A percentile compares a stretch with the other conserved stretches of the same genome.
phyloP scores from a whole-genome alignment of 2,329 filamentous ascomycete species.

The Scedosporium dehoogii region DNA sequence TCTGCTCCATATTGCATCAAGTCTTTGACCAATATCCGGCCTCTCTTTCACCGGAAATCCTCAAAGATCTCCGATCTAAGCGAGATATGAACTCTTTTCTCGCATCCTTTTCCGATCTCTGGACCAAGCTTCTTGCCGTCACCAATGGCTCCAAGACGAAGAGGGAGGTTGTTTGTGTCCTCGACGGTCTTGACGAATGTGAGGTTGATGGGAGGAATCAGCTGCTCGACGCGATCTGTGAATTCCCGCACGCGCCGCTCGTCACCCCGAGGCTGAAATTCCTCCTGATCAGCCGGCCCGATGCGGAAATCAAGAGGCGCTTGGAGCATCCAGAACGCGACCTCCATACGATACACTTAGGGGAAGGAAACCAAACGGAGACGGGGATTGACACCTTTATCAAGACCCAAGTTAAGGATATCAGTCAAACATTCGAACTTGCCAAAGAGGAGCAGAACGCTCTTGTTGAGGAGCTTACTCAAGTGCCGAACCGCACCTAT shows the following conservation, averaged over 20 bases:
- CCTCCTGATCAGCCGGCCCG: slow-evolving; percentile 22
- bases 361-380: slow-evolving; percentile 11
- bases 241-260: not conserved
- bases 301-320: slow-evolving; percentile 14
- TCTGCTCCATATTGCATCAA: slow-evolving; percentile 26
- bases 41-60: slow-evolving; percentile 14
- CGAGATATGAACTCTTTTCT: slow-evolving; percentile 9
- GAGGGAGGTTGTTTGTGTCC: slow-evolving; percentile 21
- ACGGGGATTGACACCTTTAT: slow-evolving; percentile 13
- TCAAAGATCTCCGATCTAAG: slow-evolving; percentile 8
- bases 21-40: slow-evolving; percentile 18
- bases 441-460: slow-evolving; percentile 7
- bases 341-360: slow-evolving; percentile 12
- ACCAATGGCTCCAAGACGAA: slow-evolving; percentile 7
- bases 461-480: not conserved
- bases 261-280: slow-evolving; percentile 21
- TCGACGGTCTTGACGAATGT: slow-evolving; percentile 33
- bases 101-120: slow-evolving; percentile 19
- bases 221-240: not conserved
- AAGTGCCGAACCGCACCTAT: slow-evolving; percentile 14
- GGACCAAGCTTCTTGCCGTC: slow-evolving; percentile 17
- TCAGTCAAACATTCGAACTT: slow-evolving; percentile 9
- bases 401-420: slow-evolving; percentile 3
- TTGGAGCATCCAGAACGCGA: not conserved
- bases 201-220: slow-evolving; percentile 9